Evolutionary conservation across 495 filamentous ascomycete genomes (phyloP).

Genomic region (Talaromyces wortmannii): DNA sequence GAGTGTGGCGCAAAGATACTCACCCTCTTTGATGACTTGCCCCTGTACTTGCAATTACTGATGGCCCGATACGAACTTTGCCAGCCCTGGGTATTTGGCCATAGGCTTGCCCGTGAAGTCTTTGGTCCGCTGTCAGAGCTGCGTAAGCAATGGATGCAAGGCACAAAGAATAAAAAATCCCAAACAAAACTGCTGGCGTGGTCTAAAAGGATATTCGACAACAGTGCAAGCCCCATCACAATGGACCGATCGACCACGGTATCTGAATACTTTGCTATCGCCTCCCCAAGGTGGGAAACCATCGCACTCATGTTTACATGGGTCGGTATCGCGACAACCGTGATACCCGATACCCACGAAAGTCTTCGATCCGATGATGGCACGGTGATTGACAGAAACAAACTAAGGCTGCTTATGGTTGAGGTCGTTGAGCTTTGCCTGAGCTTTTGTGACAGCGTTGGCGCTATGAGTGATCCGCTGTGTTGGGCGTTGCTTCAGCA

Average conservation of each 20-base stretch:
- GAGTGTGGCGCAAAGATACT: neutral
- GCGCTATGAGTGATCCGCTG: neutral
- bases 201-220: neutral
- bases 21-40: neutral
- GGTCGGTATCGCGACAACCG: neutral
- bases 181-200: neutral
- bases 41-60: neutral
- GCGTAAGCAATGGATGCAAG: neutral
- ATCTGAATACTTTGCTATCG: neutral
- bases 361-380: neutral
- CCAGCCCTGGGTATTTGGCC: neutral
- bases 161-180: neutral
- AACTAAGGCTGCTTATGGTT: neutral
- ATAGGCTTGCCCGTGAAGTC: neutral
- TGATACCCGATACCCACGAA: neutral
- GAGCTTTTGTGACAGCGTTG: neutral
- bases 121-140: neutral
- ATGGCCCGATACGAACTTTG: neutral
- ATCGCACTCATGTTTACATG: slow-evolving; percentile 1
- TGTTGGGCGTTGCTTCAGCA: slow-evolving; percentile 1
- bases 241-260: neutral
- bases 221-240: neutral
- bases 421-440: neutral
- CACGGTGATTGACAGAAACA: neutral
- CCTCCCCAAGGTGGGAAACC: neutral